phyloP scores from a whole-genome alignment of 208 protist species.

The Acanthamoeba triangularis region DNA sequence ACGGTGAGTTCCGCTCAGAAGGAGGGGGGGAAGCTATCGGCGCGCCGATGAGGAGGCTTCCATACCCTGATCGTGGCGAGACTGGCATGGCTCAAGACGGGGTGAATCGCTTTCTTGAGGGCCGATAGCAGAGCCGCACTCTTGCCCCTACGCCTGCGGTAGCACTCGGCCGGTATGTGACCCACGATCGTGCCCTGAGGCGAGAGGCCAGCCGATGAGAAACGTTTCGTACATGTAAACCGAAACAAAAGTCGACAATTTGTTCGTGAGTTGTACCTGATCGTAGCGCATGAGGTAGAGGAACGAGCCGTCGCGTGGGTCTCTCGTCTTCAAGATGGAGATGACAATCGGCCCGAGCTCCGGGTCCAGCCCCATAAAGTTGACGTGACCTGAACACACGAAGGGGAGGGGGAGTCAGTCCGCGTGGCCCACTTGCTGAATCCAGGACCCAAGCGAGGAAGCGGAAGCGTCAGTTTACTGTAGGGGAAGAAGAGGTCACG shows the following conservation, averaged over 20 bases:
- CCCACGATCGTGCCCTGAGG: conserved; percentile 31
- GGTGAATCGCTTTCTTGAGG: conserved; percentile 53
- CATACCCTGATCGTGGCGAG: conserved; percentile 9
- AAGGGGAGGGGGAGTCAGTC: not conserved
- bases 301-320: conserved; percentile 15
- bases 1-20: no score
- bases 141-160: not conserved
- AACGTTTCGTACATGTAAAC: not conserved
- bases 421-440: not conserved
- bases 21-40: not conserved
- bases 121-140: conserved; percentile 7
- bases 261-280: not conserved
- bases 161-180: conserved; percentile 53
- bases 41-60: not conserved
- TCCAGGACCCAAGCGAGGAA: not conserved
- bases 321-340: conserved; percentile 35
- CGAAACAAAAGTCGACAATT: not conserved
- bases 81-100: not conserved
- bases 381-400: conserved; percentile 10
- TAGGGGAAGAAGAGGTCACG: conserved; percentile 43
- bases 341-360: conserved; percentile 55
- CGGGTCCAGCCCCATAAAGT: conserved; percentile 32
- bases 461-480: not conserved
- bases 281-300: conserved; percentile 52
- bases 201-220: no score